Base-by-base conservation (phyloP, 176 grass and related monocot species). In the Oryza glumipatula region DNA sequence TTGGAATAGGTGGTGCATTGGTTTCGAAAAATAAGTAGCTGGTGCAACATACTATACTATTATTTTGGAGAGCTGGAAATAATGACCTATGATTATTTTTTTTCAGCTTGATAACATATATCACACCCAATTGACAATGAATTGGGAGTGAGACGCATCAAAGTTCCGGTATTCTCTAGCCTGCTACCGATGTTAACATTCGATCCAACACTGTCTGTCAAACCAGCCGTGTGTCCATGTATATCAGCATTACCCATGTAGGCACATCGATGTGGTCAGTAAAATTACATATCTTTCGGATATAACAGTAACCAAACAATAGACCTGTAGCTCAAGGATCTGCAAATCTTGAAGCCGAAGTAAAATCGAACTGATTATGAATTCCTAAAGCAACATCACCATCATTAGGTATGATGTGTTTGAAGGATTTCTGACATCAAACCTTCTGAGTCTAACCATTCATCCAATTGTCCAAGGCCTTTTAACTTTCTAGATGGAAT, bases 181-280 rank as follows among this genome's bases (percentile, higher is more conserved):
- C 77, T 76, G 65, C 77, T 30, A 32, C 72, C 19, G 83, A 89
- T 52, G 78, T 72, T 56, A 82, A 85, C 83, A 76, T 77, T 80
- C 10, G 66, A 89, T 82, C 78, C 87, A 70, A 58, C 54, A 85
- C 63, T 49, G 17, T 48, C 35, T 65, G 10, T 87, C 78, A 69
- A 26, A 7, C 6, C 0, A 63, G 78, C 76, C 78, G 47, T n/a
- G 47, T 64, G 35, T 76, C 14, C 35, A 45, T 32, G 9, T 52
- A 52, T 5, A 36, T 36, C 35, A 36, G 35, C 35, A 36, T 36
- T 36, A 36, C 35, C 35, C 35, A 36, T 32, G 9, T 17, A 52
- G 13, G 15, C n/a, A 23, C 12, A 9, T 45, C 44, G 9, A 46
- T 45, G 39, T 4, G 30, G 52, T 73, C 36, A 19, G 15, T 26